These are phyloP conservation scores for Linnemannia hyalina DNA, from an alignment of 192 early-diverging fungal genomes.

Conservation along the genomic window DNA sequence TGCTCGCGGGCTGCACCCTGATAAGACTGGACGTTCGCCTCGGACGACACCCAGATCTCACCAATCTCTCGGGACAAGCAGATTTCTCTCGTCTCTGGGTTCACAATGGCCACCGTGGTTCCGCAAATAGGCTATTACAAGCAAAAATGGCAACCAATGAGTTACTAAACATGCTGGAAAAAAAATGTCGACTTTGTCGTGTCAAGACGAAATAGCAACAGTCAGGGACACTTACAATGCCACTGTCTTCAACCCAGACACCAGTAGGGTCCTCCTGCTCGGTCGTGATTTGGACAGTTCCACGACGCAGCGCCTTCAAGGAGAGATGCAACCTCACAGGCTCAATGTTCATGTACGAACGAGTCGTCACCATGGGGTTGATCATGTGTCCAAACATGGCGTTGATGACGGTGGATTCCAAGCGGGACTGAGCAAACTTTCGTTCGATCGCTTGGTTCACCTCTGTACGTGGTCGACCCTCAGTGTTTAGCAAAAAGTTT, in stretches of 20 bases:
- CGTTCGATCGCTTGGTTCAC: constrained; percentile 66
- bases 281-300: constrained; percentile 69
- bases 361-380: constrained; percentile 85
- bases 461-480: constrained; percentile 47
- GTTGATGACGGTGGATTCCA: constrained; percentile 79
- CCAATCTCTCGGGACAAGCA: constrained; percentile 80
- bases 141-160: not conserved
- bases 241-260: constrained; percentile 76
- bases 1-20: constrained; percentile 55
- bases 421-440: constrained; percentile 71
- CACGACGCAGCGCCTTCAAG: constrained; percentile 73
- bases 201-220: too few relatives aligned
- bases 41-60: constrained; percentile 89
- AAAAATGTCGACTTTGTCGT: not conserved
- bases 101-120: constrained; percentile 87
- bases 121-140: constrained; percentile 48
- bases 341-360: constrained; percentile 83
- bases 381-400: constrained; percentile 80
- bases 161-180: not conserved
- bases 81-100: constrained; percentile 79
- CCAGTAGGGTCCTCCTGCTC: constrained; percentile 66
- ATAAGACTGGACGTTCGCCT: constrained; percentile 65
- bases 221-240: constrained; percentile 62
- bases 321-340: constrained; percentile 78
- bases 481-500: constrained; percentile 46